phyloP scores from a whole-genome alignment of 441 rosid species.

The Breynia disticha region DNA sequence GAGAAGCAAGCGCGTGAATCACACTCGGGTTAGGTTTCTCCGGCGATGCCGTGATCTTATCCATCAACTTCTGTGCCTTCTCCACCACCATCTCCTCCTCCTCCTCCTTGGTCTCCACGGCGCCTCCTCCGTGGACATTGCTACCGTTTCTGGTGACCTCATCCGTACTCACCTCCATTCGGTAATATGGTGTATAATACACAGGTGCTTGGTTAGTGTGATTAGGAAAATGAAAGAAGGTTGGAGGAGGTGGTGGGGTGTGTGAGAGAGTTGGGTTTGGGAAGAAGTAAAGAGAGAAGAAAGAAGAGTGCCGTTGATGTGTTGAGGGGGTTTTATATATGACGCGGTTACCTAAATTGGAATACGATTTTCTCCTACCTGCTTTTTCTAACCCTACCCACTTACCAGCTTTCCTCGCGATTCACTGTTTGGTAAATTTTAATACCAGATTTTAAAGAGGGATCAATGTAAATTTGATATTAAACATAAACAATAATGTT shows the following conservation, averaged over 20 bases:
- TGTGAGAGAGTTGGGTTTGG: too few species aligned
- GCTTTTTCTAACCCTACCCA: constrained; percentile 11
- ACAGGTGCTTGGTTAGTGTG: neutral
- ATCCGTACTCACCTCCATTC: neutral
- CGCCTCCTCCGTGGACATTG: constrained; percentile 2
- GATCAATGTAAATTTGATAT: too few species aligned
- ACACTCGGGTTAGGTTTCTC: constrained; percentile 71
- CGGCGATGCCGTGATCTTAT: constrained; percentile 55
- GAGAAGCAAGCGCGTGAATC: constrained; percentile 72
- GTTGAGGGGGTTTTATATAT: neutral
- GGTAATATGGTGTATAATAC: neutral
- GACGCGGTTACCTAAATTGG: neutral
- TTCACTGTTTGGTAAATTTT: too few species aligned
- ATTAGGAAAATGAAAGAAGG: too few species aligned
- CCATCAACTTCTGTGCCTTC: constrained; percentile 78
- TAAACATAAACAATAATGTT: too few species aligned
- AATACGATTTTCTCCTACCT: constrained; percentile 19
- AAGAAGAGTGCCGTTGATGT: neutral
- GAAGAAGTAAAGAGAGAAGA: too few species aligned
- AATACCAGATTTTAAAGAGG: too few species aligned
- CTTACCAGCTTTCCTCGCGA: neutral
- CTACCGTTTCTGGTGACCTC: constrained; percentile 6
- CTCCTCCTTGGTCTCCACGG: constrained; percentile 16
- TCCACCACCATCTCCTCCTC: constrained; percentile 60
- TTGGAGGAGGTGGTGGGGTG: too few species aligned